Conservation (phyloP, 208 protist species). For the Entamoeba invadens region DNA sequence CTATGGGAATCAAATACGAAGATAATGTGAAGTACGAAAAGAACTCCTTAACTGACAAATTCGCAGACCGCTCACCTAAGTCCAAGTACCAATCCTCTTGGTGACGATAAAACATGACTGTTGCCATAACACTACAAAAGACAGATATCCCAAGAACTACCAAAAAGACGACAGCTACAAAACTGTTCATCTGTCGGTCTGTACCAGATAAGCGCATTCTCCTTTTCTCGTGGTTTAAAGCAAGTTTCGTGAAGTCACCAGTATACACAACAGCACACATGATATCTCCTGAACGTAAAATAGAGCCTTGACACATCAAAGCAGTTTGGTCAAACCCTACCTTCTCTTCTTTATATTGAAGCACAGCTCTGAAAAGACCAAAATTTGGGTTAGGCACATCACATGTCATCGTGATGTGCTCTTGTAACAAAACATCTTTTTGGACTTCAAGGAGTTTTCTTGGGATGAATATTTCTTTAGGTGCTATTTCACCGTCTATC, state of each 20-base stretch:
- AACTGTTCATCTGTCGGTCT: background rate
- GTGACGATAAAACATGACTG: background rate
- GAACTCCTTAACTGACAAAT: background rate
- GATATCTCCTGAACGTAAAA: background rate
- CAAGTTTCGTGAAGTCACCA: background rate
- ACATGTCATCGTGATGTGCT: background rate
- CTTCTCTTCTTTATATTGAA: background rate
- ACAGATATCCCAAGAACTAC: background rate
- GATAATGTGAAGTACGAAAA: background rate
- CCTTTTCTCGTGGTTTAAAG: background rate
- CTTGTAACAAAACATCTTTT: background rate
- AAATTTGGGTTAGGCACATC: background rate
- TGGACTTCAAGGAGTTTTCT: background rate
- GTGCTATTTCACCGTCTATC: background rate
- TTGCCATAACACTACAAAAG: background rate
- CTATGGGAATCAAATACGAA: background rate
- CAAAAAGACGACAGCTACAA: background rate
- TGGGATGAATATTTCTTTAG: slow-evolving; percentile 9
- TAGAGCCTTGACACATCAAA: background rate
- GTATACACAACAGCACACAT: background rate
- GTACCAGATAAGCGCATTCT: background rate
- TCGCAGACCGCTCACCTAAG: background rate
- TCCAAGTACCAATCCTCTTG: background rate
- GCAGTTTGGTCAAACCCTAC: background rate
- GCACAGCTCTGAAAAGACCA: background rate